A percentile compares a stretch with the other conserved stretches of the same genome.
Evolutionary conservation across 2,329 filamentous ascomycete species (phyloP).

Genomic region (Fusarium brachygibbosum): DNA sequence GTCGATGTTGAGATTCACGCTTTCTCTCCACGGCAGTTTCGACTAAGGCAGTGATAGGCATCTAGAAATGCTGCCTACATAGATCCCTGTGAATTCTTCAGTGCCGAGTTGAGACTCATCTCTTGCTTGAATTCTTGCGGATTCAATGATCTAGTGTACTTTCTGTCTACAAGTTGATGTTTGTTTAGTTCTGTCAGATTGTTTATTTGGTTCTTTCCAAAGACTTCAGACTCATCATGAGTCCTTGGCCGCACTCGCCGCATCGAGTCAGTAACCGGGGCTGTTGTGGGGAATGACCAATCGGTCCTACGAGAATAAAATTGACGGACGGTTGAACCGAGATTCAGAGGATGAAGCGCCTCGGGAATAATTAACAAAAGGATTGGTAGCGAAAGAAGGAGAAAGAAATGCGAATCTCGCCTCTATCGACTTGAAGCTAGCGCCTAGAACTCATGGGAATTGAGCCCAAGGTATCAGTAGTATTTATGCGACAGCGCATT

Average conservation of each 20-base stretch:
- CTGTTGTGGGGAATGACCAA: conserved; percentile 10
- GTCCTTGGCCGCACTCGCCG: conserved; percentile 16
- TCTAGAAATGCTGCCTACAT: not conserved
- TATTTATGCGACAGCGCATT: not conserved
- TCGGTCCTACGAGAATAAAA: conserved; percentile 4
- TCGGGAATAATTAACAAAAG: not conserved
- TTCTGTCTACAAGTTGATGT: not conserved
- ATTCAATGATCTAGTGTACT: not conserved
- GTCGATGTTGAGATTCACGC: not conserved
- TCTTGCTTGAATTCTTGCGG: not conserved
- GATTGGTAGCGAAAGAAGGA: not conserved
- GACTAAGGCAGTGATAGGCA: not conserved
- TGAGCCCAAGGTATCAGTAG: not conserved
- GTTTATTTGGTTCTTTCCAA: conserved; percentile 1
- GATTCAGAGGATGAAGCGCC: conserved; percentile 3
- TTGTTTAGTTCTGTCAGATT: not conserved
- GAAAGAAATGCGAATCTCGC: not conserved
- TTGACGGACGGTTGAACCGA: conserved; percentile 14
- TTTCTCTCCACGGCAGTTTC: not conserved
- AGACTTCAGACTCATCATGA: conserved; percentile 1
- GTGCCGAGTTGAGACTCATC: not conserved
- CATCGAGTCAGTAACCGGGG: conserved; percentile 12
- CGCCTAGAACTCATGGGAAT: not conserved
- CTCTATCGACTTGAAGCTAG: too few relatives aligned
- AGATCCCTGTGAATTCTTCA: not conserved